Conservation (phyloP, 2,329 filamentous ascomycete species). For the Ceratocystis albifundus region DNA sequence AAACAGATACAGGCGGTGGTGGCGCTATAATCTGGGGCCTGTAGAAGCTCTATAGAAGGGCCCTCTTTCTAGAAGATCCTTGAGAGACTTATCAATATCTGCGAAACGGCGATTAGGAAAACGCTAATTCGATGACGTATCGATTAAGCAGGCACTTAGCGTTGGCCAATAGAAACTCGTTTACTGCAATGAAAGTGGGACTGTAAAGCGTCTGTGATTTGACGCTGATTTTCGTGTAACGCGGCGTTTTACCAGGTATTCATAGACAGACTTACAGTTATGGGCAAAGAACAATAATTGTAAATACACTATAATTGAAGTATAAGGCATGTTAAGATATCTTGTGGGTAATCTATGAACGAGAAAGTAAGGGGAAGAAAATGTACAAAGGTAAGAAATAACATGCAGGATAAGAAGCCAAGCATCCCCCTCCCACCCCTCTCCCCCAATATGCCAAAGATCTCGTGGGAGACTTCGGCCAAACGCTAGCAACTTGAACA, state of each 20-base stretch:
- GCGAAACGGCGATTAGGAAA: slow-evolving; percentile 3
- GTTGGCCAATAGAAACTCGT: background rate
- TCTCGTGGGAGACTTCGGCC: background rate
- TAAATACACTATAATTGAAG: background rate
- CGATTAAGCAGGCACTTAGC: slow-evolving; percentile 1
- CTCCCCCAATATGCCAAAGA: background rate
- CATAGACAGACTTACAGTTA: background rate
- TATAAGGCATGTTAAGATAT: background rate
- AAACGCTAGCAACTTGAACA: background rate
- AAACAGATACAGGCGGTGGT: background rate
- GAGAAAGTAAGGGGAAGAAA: background rate
- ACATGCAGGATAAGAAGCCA: background rate
- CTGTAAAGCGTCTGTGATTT: background rate
- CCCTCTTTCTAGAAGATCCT: background rate
- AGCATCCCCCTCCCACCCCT: background rate
- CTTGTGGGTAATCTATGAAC: slow-evolving; percentile 2
- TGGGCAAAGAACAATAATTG: slow-evolving; percentile 1
- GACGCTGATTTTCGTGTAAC: slow-evolving; percentile 2
- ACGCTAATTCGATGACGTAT: slow-evolving; percentile 8
- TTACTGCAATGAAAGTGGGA: background rate
- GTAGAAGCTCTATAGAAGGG: background rate
- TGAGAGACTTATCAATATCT: background rate
- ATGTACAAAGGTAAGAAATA: slow-evolving; percentile 4
- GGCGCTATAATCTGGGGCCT: background rate
- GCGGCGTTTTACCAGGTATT: background rate